These are phyloP conservation scores for Moricandia moricandioides DNA, from an alignment of 345 rosid species.

Conservation along the genomic window DNA sequence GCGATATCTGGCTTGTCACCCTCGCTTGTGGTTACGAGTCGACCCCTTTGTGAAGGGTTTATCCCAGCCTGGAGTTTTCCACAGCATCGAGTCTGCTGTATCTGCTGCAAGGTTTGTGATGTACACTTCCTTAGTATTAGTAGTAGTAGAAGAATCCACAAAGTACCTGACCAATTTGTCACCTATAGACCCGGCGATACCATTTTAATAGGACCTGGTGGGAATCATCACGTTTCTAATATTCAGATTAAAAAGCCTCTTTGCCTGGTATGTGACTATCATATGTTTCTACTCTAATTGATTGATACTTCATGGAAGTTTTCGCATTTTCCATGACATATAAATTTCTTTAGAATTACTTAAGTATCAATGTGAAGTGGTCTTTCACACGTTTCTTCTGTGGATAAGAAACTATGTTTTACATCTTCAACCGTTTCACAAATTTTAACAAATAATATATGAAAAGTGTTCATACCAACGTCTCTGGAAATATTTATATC, in stretches of 20 bases:
- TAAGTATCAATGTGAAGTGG: neutral
- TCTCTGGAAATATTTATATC: neutral
- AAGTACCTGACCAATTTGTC: slow-evolving; percentile 28
- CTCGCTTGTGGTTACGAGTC: slow-evolving; percentile 91
- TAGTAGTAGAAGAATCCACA: neutral
- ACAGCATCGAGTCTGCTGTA: slow-evolving; percentile 69
- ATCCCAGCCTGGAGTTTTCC: slow-evolving; percentile 67
- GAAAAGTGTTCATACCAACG: neutral
- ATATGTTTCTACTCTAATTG: neutral
- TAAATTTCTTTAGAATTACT: neutral
- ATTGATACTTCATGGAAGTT: neutral
- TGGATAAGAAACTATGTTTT: slow-evolving; percentile 1
- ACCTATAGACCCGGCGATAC: slow-evolving; percentile 84
- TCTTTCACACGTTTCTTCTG: neutral
- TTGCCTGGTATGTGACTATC: slow-evolving; percentile 69
- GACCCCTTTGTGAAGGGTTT: slow-evolving; percentile 61
- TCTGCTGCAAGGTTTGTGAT: slow-evolving; percentile 83
- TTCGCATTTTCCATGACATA: slow-evolving; percentile 2
- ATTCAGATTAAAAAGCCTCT: slow-evolving; percentile 86
- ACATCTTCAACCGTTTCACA: neutral
- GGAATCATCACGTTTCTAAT: slow-evolving; percentile 68
- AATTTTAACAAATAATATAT: neutral
- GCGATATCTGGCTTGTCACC: slow-evolving; percentile 90
- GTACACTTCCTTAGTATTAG: neutral
- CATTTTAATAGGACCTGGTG: slow-evolving; percentile 84